phyloP scores from a whole-genome alignment of 2,329 filamentous ascomycete genomes.

The Exophiala phaeomuriformis region DNA sequence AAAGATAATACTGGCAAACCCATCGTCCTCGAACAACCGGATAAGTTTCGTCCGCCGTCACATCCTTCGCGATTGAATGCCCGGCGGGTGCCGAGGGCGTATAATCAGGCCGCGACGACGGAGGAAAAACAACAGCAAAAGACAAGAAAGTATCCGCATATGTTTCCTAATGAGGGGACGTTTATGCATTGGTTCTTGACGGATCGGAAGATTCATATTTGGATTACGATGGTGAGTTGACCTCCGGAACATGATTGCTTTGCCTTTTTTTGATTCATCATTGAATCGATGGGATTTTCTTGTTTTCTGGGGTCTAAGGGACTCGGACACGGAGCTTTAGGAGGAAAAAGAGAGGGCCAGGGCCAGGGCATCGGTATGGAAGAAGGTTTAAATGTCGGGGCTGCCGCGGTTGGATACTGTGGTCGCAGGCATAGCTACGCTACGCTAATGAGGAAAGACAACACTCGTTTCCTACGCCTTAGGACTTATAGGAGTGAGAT shows the following conservation, averaged over 20 bases:
- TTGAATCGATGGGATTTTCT: too few species aligned
- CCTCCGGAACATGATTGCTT: background rate
- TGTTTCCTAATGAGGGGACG: slow-evolving; percentile 77
- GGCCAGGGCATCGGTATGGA: too few species aligned
- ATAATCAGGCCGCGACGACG: slow-evolving; percentile 38
- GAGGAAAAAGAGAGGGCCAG: too few species aligned
- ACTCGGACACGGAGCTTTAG: too few species aligned
- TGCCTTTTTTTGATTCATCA: background rate
- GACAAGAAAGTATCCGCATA: slow-evolving; percentile 71
- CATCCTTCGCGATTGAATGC: slow-evolving; percentile 62
- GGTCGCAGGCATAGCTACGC: too few species aligned
- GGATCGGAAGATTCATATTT: slow-evolving; percentile 66
- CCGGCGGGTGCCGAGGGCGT: slow-evolving; percentile 53
- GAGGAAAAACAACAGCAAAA: slow-evolving; percentile 61
- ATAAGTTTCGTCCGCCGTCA: slow-evolving; percentile 85
- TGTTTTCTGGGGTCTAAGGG: too few species aligned
- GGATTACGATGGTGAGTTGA: slow-evolving; percentile 68
- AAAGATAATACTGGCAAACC: slow-evolving; percentile 41
- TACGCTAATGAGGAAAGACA: too few species aligned
- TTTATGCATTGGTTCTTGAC: slow-evolving; percentile 81
- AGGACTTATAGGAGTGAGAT: too few species aligned
- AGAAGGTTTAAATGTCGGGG: too few species aligned
- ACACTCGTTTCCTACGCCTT: too few species aligned
- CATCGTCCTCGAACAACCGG: slow-evolving; percentile 73
- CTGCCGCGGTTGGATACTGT: too few species aligned